These are phyloP conservation scores for Mortierella sp. DNA, from an alignment of 371 early-diverging fungal species.

Conservation along the genomic window DNA sequence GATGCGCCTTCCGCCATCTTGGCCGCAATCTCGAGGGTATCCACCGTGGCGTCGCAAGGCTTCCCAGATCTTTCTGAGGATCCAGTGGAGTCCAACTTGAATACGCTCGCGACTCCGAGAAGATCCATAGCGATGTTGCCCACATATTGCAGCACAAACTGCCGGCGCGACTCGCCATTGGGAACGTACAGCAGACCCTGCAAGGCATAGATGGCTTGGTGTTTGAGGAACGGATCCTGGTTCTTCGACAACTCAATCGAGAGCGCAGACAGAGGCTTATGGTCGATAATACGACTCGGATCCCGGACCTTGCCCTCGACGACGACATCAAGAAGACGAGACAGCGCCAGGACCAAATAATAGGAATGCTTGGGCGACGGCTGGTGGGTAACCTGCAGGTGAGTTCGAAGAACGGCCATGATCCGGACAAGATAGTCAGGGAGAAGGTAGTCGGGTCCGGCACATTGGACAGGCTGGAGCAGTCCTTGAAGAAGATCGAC, in stretches of 20 bases:
- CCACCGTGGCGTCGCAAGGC: not conserved
- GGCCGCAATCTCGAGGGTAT: no score
- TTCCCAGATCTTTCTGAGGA: not conserved
- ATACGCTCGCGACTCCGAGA: not conserved
- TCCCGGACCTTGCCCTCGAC: not conserved
- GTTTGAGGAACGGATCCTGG: not conserved
- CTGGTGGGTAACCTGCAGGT: conserved; percentile 8
- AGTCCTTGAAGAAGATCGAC: conserved; percentile 7
- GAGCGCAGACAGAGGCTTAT: not conserved
- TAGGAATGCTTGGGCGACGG: not conserved
- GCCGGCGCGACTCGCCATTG: not conserved
- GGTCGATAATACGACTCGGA: not conserved
- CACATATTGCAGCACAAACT: not conserved
- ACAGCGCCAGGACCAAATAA: not conserved
- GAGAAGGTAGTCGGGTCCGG: not conserved
- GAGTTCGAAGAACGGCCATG: not conserved
- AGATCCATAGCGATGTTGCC: not conserved
- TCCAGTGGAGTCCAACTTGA: conserved; percentile 3
- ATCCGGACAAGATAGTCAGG: conserved; percentile 8
- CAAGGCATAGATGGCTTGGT: conserved; percentile 14
- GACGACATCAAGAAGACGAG: conserved; percentile 9
- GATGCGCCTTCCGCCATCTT: no score
- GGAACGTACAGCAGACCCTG: conserved; percentile 12
- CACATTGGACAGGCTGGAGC: not conserved
- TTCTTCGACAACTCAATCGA: not conserved